Conservation (phyloP, 2,329 filamentous ascomycete species). For the Aurifilum marmelostoma region DNA sequence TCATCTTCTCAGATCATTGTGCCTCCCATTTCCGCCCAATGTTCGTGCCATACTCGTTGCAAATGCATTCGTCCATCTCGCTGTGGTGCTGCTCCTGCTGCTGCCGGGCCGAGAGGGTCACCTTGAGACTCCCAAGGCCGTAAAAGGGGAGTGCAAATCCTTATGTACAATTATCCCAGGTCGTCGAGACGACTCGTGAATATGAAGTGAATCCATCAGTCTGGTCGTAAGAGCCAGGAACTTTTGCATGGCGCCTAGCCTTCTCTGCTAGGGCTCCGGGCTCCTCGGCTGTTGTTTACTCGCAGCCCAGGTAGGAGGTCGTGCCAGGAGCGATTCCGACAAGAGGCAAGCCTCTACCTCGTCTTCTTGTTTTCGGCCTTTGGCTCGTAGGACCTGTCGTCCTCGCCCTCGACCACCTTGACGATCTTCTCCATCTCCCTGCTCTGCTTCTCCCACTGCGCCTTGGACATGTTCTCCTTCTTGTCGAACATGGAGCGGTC, state of each 20-base stretch:
- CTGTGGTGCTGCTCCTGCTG: not conserved
- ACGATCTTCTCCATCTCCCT: conserved; percentile 77
- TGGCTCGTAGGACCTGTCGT: conserved; percentile 53
- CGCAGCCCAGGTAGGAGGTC: not conserved
- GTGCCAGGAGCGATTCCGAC: not conserved
- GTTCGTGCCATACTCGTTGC: not conserved
- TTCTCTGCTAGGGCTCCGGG: not conserved
- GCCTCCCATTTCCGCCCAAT: not conserved
- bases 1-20: not conserved
- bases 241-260: not conserved
- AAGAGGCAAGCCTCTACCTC: conserved; percentile 35
- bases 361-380: conserved; percentile 52
- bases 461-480: conserved; percentile 81
- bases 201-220: not conserved
- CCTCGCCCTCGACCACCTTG: conserved; percentile 67
- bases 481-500: conserved; percentile 83
- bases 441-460: conserved; percentile 78
- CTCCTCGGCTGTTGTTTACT: not conserved
- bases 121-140: not conserved
- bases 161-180: not conserved
- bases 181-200: not conserved
- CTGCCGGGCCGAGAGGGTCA: not conserved
- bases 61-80: not conserved
- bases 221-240: not conserved
- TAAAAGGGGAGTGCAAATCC: not conserved